phyloP scores from a whole-genome alignment of 2,329 filamentous ascomycete species.

The Epichloe sp. region DNA sequence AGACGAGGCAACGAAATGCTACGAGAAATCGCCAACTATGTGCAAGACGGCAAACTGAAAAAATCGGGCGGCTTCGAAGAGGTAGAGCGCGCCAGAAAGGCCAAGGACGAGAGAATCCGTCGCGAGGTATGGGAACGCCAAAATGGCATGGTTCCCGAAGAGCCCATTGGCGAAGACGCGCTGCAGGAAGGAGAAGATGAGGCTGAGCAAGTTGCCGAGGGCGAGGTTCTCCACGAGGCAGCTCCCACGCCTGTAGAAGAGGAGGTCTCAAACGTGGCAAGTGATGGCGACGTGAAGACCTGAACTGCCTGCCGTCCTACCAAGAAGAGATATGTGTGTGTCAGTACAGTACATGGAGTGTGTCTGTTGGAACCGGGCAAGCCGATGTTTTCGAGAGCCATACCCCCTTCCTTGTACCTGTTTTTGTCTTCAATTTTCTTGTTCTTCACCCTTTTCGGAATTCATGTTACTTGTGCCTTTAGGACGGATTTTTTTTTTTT shows the following conservation, averaged over 20 bases:
- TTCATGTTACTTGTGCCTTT: not conserved
- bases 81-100: slow-evolving; percentile 68
- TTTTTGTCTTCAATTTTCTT: not conserved
- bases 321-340: too few species aligned
- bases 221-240: slow-evolving; percentile 7
- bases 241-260: slow-evolving; percentile 1
- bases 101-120: slow-evolving; percentile 76
- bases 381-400: too few species aligned
- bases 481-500: not conserved
- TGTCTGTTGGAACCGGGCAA: too few species aligned
- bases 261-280: not conserved
- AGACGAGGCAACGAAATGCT: slow-evolving; percentile 65
- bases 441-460: not conserved
- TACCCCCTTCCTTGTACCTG: not conserved
- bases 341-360: too few species aligned
- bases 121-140: slow-evolving; percentile 63
- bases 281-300: slow-evolving; percentile 1
- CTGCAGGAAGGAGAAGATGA: slow-evolving; percentile 12
- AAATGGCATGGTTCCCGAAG: slow-evolving; percentile 40
- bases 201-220: slow-evolving; percentile 7
- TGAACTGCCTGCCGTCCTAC: not conserved
- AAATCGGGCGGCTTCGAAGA: slow-evolving; percentile 95
- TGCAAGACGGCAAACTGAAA: slow-evolving; percentile 82
- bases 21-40: slow-evolving; percentile 74
- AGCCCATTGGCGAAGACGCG: slow-evolving; percentile 27